Base-by-base conservation (phyloP, 257 asterid species). In the Ajuga chamaepitys region DNA sequence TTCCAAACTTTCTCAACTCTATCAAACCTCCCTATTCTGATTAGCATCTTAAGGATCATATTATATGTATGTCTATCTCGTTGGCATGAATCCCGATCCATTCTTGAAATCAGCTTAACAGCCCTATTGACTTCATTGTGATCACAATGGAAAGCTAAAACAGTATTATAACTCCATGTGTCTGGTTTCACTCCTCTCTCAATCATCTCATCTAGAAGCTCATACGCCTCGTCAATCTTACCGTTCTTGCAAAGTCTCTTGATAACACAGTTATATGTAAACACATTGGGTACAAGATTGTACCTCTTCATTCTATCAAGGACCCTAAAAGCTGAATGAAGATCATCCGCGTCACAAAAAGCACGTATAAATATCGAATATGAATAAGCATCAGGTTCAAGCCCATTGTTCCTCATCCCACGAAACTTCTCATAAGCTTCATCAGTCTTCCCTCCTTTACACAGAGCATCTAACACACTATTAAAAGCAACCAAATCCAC, bases 41-140 rank as follows among this genome's bases (percentile, higher is more conserved):
- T 81, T 8, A 93, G 86, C 96, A 93, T 88, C 73, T 90, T 89
- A 28, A 93, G 92, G 64, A 84, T 83, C 96, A 89, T 83, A 20
- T 89, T 89, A 50, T 89, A 93, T 0, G 91, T 84, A 47, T 86
- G 95, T 46, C 78, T 68, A 58, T 86, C 95, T 2, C 77, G 80
- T 8, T 58, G 70, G 71, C 89, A 82, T 14, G 48, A 70, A 24
- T 67, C 77, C 25, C 38, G 40, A 48, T 88, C 88, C 96, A 88
- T 88, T 65, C 79, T 83, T 2, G 95, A 75, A 11, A 89, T 73
- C 25, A 93, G 77, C 68, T 71, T 82, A 8, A 80, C 79, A 1
- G 96, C 92, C 48, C 58, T 67, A 51, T 90, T 93, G 17, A 85
- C 95, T 83, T 93, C 97, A 32, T 76, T 83, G 1, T 65, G 88